Base-by-base conservation (phyloP, 805 yeast genomes). In the Ogataea dorogensis region DNA sequence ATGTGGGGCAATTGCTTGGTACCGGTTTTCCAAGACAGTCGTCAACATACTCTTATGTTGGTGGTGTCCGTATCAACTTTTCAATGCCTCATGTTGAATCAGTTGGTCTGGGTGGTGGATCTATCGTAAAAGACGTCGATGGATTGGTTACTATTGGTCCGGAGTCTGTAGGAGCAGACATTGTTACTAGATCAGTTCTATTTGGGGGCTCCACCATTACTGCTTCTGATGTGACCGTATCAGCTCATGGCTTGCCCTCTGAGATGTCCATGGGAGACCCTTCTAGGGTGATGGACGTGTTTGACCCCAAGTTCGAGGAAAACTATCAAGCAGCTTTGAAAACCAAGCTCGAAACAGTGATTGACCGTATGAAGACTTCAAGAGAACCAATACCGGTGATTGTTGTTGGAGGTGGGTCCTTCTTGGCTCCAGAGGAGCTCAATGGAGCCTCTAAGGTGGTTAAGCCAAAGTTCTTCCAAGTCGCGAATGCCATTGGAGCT, bases 401-500 rank as follows among this genome's bases (percentile, higher is more conserved):
- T 10, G 49, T 66, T 6, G 75, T 70, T 24, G 75, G 75, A 24
- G 75, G 76, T 27, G 75, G 75, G 7, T 69, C 75, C 2, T 62
- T 70, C 38, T 64, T 70, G 32, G 62, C 62, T 9, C 67, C 70
- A 4, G 45, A 48, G 10, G 24, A 15, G 3, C 19, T 45, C 14
- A 56, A 59, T 12, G 73, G 73, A 18, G 67, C 70, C 5, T 62
- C 69, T 1, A 50, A 56, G 25, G 67, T 70, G 2, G 46, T 67
- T 26, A 50, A 62, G 35, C 73, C 73, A 3, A 62, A 62, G 22
- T 68, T 35, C 39, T 61, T 47, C 46, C 58, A 59, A 24, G 70
- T 67, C 34, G 73, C 73, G 2, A 70, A 70, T 52, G 76, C 75
- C 5, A 66, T 70, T 35, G 74, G 73, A 28, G 73, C 74, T 17